Evolutionary conservation across 176 grass and related monocot species (phyloP).

Genomic region (Paspalum notatum): DNA sequence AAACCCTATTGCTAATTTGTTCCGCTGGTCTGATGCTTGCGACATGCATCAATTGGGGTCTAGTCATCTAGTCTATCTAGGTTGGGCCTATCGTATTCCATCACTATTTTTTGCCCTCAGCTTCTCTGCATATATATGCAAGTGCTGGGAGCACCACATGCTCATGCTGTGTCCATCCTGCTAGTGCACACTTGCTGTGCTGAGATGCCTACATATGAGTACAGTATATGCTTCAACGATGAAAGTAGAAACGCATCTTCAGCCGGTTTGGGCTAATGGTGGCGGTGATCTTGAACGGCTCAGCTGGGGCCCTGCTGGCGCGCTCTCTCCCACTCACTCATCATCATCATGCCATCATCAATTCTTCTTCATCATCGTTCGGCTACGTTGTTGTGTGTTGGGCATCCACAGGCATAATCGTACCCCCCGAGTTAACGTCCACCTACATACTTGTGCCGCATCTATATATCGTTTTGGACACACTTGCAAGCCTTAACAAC

Average conservation of each 20-base stretch:
- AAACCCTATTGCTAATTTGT: neutral
- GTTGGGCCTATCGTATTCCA: neutral
- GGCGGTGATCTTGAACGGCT: neutral
- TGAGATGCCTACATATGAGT: neutral
- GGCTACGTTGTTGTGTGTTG: neutral
- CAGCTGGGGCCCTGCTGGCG: too few relatives aligned
- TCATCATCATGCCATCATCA: neutral
- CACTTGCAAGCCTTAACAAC: constrained; percentile 5
- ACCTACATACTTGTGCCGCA: neutral
- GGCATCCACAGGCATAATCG: neutral
- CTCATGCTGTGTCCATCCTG: neutral
- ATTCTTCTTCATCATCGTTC: neutral
- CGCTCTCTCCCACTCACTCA: neutral
- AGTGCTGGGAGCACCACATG: neutral
- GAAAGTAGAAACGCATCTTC: neutral
- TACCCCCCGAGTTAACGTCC: neutral
- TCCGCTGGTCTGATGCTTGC: neutral
- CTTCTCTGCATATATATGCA: neutral
- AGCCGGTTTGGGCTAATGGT: neutral
- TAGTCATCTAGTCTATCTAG: too few relatives aligned
- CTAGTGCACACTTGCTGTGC: neutral
- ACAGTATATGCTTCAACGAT: neutral
- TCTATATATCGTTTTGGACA: neutral
- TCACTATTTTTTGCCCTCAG: neutral
- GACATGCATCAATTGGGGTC: constrained; percentile 4